A percentile compares a stretch with the other conserved stretches of the same genome.
Evolutionary conservation across 768 basidiomycete genomes (phyloP).

Genomic region (Trametes cubensis): DNA sequence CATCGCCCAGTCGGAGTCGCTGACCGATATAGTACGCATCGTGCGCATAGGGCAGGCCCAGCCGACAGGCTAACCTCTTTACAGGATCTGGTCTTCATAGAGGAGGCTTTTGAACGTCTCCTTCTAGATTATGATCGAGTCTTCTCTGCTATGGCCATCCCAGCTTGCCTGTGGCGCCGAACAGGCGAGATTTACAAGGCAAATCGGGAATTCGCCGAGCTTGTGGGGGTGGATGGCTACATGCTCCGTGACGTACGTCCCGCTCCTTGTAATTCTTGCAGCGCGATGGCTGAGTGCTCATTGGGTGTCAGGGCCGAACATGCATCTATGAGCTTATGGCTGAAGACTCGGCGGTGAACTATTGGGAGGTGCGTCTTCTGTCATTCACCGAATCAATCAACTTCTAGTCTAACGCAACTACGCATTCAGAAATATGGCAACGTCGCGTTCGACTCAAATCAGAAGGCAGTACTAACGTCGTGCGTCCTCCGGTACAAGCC

Average conservation of each 20-base stretch:
- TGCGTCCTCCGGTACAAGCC: constrained; percentile 87
- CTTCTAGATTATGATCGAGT: constrained; percentile 95
- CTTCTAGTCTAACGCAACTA: not conserved
- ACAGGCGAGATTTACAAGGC: constrained; percentile 99
- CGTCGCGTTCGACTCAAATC: constrained; percentile 88
- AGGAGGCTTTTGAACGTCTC: constrained; percentile 95
- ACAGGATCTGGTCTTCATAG: constrained; percentile 94
- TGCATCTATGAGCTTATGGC: constrained; percentile 99
- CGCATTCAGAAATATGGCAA: constrained; percentile 83
- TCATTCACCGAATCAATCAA: not conserved
- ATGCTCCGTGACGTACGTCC: constrained; percentile 80
- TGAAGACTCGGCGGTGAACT: constrained; percentile 94
- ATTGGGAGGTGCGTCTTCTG: constrained; percentile 79
- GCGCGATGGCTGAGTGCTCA: not conserved
- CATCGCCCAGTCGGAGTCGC: constrained; percentile 68
- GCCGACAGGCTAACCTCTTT: constrained; percentile 7
- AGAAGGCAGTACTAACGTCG: constrained; percentile 91
- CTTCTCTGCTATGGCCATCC: constrained; percentile 94
- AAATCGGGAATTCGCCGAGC: constrained; percentile 92
- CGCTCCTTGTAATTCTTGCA: not conserved
- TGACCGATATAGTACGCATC: constrained; percentile 71
- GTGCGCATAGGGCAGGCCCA: not conserved
- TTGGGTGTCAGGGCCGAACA: constrained; percentile 66
- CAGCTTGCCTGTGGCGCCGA: constrained; percentile 93
- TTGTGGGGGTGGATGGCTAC: constrained; percentile 84